Base-by-base conservation (phyloP, 176 grass and related monocot genomes). In the Puya raimondii region DNA sequence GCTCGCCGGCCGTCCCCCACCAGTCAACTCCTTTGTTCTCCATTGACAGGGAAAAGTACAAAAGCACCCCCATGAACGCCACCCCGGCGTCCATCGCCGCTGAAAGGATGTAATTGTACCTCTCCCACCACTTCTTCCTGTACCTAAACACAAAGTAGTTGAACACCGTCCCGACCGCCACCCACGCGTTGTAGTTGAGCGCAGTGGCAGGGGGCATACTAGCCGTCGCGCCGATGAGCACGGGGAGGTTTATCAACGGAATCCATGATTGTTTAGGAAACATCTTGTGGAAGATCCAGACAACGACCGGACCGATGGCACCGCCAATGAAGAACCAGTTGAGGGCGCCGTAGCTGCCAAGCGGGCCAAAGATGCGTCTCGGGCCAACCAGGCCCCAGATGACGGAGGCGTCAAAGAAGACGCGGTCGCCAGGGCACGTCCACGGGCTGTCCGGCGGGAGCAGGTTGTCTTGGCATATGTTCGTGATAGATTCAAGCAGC, bases 311-410 rank as follows among this genome's bases (percentile, higher is more conserved):
- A 8, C 85, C 83, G 12, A 76, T 1, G 11, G 87, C 80, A 11
- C 91, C 91, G 33, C 69, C 63, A 0, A 96, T 25, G 85, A 96
- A 96, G 88, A 88, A 88, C 91, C 88, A 96, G 75, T 96, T 96
- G 52, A 88, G 82, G 13, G 85, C 78, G 7, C 61, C 63, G 50
- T 96, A 96, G 80, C 82, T 84, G 68, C 91, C 91, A 7, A 82
- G 77, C 0, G 83, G 80, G 1, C 91, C 91, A 51, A 96, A 96
- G 76, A 96, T 91, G 64, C 88, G 88, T 59, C 82, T 79, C n/a
- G 91, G 91, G 9, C 91, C 91, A 8, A 96, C 88, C 12, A 96
- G 80, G 11, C 91, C 91, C 91, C 91, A 96, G 80, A 96, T 96
- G 51, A 96, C 88, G 0, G 91, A 96, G 12, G 91, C 91, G 74